These are phyloP conservation scores for Chionographis japonica DNA, from an alignment of 106 monocot species.

Conservation along the genomic window DNA sequence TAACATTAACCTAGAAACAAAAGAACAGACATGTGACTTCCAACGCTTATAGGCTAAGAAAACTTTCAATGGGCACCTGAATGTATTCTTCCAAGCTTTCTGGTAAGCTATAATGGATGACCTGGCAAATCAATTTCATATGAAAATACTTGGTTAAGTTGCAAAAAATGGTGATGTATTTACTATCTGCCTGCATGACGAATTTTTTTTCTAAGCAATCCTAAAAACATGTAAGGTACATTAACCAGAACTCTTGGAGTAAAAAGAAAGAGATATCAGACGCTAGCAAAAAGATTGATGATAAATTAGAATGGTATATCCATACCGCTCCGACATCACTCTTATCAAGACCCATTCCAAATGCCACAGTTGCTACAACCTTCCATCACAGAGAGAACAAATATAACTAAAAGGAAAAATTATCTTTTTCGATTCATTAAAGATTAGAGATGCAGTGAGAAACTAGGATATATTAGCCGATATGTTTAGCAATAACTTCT, in stretches of 20 bases:
- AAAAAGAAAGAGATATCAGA: neutral
- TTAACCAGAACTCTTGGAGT: no score
- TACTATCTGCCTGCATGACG: no score
- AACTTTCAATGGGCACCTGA: slow-evolving; percentile 48
- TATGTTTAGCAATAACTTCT: slow-evolving; percentile 4
- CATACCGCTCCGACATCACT: slow-evolving; percentile 90
- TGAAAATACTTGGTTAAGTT: neutral
- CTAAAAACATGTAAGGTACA: no score
- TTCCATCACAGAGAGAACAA: slow-evolving; percentile 15
- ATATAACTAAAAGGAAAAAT: neutral
- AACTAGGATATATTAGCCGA: neutral
- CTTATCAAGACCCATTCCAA: slow-evolving; percentile 99
- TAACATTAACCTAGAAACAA: neutral
- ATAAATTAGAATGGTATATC: neutral
- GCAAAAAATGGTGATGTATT: no score
- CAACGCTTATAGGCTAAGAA: neutral
- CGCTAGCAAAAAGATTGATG: neutral
- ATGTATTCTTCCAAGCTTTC: slow-evolving; percentile 95
- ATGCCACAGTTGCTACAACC: slow-evolving; percentile 99
- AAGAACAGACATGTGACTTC: neutral
- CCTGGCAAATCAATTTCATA: slow-evolving; percentile 30
- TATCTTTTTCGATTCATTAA: neutral
- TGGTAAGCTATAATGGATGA: slow-evolving; percentile 95
- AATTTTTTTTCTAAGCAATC: no score
- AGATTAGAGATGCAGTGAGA: no score